phyloP scores from a whole-genome alignment of 1,139 yeast species.

The Kodamaea ohmeri region DNA sequence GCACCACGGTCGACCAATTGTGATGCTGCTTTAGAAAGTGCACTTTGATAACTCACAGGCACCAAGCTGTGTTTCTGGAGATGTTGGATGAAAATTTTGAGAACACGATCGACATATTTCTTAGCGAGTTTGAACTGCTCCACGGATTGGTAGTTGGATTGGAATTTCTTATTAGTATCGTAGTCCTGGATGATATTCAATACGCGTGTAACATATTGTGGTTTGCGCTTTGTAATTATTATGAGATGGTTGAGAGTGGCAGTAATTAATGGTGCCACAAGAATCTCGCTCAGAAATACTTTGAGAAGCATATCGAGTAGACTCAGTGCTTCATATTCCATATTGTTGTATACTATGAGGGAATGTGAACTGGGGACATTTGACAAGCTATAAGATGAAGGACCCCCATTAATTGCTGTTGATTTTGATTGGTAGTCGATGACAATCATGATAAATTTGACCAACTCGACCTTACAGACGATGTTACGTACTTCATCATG shows the following conservation, averaged over 20 bases:
- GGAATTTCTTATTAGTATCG: conserved; percentile 39
- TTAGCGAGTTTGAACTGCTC: conserved; percentile 43
- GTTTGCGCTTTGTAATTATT: conserved; percentile 54
- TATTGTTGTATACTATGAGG: conserved; percentile 49
- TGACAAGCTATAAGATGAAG: conserved; percentile 47
- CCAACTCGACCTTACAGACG: conserved; percentile 60
- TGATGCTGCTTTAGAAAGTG: conserved; percentile 29
- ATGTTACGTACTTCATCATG: conserved; percentile 49
- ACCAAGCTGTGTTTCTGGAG: conserved; percentile 35
- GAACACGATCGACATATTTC: conserved; percentile 42
- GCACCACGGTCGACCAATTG: conserved; percentile 38
- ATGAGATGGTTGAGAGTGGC: conserved; percentile 55
- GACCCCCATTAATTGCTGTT: conserved; percentile 23
- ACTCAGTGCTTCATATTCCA: conserved; percentile 73
- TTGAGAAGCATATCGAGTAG: conserved; percentile 64
- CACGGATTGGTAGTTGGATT: conserved; percentile 45
- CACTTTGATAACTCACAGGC: conserved; percentile 29
- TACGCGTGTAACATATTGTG: conserved; percentile 48
- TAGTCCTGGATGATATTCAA: conserved; percentile 33
- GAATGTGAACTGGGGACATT: conserved; percentile 66
- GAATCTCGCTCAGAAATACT: conserved; percentile 52
- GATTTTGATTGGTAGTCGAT: conserved; percentile 68
- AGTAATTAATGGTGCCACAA: conserved; percentile 55
- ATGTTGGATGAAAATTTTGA: conserved; percentile 38
- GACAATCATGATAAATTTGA: conserved; percentile 70